Percentiles rank a stretch among this genome's conserved stretches.
Conservation (phyloP, 345 rosid genomes). For the Melastoma malabathricum region DNA sequence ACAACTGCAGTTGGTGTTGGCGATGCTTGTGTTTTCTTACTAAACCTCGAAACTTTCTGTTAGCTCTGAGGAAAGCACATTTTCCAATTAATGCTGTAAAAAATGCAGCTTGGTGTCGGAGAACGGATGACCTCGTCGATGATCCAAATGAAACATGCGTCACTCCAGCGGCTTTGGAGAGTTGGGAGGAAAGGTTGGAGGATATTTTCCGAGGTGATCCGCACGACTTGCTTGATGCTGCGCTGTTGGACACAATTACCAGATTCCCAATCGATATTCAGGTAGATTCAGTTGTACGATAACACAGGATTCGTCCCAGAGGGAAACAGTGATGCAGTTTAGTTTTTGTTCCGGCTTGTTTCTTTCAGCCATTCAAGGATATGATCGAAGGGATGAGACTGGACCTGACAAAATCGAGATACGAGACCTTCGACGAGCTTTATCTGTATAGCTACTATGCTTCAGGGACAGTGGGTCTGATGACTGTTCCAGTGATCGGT, state of each 20-base stretch:
- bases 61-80: no score
- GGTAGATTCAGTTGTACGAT: constrained; percentile 20
- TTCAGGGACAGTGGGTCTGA: constrained; percentile 37
- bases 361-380: constrained; percentile 32
- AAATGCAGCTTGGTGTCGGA: constrained; percentile 48
- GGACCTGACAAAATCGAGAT: constrained; percentile 30
- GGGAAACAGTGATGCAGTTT: no score
- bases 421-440: constrained; percentile 31
- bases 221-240: constrained; percentile 74
- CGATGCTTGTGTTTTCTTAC: no score
- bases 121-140: constrained; percentile 56
- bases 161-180: constrained; percentile 67
- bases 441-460: constrained; percentile 44
- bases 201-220: constrained; percentile 73
- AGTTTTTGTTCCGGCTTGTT: background rate
- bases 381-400: constrained; percentile 44
- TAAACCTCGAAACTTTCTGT: no score
- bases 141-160: constrained; percentile 78
- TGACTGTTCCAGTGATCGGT: constrained; percentile 15
- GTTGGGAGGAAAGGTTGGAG: constrained; percentile 81
- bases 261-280: constrained; percentile 76
- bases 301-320: background rate
- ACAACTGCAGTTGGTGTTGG: no score
- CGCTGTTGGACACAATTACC: constrained; percentile 59
- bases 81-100: no score